Conservation (phyloP, 2,329 filamentous ascomycete species). For the Penicillium brevicompactum region DNA sequence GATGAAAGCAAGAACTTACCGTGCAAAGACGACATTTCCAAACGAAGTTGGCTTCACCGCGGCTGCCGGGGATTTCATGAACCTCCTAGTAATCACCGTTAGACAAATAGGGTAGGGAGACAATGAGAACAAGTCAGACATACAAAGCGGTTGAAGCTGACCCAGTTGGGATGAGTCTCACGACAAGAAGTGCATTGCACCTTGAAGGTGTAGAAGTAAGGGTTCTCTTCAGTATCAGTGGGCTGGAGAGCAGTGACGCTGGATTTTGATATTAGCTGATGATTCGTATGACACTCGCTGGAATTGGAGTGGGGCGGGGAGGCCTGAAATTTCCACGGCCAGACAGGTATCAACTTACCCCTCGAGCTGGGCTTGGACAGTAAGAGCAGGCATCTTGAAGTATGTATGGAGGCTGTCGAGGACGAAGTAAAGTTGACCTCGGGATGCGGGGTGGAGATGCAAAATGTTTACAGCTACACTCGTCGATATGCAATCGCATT, state of each 20-base stretch:
- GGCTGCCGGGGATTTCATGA: constrained; percentile 88
- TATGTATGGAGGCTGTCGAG: not conserved
- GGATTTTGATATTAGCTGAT: constrained; percentile 15
- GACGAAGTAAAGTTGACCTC: not conserved
- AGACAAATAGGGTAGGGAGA: not conserved
- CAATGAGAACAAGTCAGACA: constrained; percentile 34
- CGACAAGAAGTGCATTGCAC: constrained; percentile 98
- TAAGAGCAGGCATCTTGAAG: constrained; percentile 42
- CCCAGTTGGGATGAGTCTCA: constrained; percentile 82
- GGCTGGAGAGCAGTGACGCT: constrained; percentile 91
- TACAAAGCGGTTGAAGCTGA: constrained; percentile 88
- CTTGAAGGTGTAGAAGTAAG: constrained; percentile 97
- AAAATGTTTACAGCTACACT: constrained; percentile 6
- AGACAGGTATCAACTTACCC: constrained; percentile 30
- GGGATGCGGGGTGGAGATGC: constrained; percentile 27
- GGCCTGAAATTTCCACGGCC: not conserved
- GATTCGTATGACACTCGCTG: not conserved
- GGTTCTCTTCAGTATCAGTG: constrained; percentile 74
- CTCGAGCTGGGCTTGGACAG: constrained; percentile 40
- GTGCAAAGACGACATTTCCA: constrained; percentile 99
- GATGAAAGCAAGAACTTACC: constrained; percentile 52
- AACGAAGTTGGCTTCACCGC: constrained; percentile 98
- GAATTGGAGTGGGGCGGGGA: constrained; percentile 14
- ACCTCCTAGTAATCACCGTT: constrained; percentile 63
- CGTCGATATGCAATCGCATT: too few relatives aligned